Evolutionary conservation across 192 early-diverging fungal genomes (phyloP).

Genomic region (Piromyces sp.): DNA sequence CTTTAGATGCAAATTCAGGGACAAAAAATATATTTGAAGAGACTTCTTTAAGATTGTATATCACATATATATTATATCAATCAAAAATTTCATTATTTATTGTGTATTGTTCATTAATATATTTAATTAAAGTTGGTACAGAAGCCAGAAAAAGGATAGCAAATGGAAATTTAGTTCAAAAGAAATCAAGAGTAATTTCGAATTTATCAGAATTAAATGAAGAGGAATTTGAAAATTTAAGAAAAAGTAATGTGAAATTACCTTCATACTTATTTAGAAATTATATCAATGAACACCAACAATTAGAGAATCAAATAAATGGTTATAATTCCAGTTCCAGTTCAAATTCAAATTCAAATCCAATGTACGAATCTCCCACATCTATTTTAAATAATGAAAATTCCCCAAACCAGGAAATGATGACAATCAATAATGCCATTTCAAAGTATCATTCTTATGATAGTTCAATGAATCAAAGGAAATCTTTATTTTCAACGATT

Average conservation of each 20-base stretch:
- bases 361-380: not conserved
- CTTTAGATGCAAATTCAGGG: not conserved
- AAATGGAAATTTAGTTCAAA: not conserved
- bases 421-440: not conserved
- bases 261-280: not conserved
- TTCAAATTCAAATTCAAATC: not conserved
- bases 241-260: not conserved
- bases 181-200: not conserved
- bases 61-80: not conserved
- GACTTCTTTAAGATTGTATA: not conserved
- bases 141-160: not conserved
- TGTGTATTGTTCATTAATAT: not conserved
- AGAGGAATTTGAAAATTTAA: not conserved
- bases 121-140: not conserved
- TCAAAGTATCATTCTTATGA: not conserved
- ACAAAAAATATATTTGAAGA: not conserved
- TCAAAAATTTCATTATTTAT: not conserved
- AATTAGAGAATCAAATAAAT: not conserved
- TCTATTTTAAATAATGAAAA: not conserved
- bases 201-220: not conserved
- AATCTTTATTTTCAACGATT: not conserved
- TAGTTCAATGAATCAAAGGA: not conserved
- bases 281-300: not conserved
- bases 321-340: not conserved
- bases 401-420: not conserved